Evolutionary conservation across 2,329 filamentous ascomycete genomes (phyloP), one percentile per base, ranked within the genome.

Genomic region (Paradendryphiella salina): DNA sequence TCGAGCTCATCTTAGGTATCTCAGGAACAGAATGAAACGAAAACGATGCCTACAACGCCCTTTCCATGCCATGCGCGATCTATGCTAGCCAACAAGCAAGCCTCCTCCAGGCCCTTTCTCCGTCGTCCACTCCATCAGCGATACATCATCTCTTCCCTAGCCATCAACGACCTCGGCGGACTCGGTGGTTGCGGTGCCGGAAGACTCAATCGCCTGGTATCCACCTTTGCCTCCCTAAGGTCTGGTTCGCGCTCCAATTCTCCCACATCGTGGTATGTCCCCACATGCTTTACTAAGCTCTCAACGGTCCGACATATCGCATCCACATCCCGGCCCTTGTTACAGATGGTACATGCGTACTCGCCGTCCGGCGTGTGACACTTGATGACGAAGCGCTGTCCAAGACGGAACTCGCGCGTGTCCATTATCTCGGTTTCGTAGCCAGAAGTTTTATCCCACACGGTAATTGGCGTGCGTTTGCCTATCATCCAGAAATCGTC

Each of bases 401-500:
- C 68, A 6, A 74, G 62, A 18, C 65, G 57, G 31, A 71, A 73
- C 44, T 71, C 70, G 15, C 69, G 58, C n/a, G 69, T 70, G 34
- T 73, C 67, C 42, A 71, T 52, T 32, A 73, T 55, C 17, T 68
- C 63, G 9, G 69, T 65, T 33, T 70, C 61, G 37, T 68, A 69
- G 9, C 61, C 60, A 10, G 48, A 20, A 4, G 48, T 51, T 8
- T 61, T 53, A 10, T 67, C 63, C 3, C 56, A 23, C 9, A 71
- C 46, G 5, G 63, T 54, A 9, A 66, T 36, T 1, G 69, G 66
- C 9, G 60, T 67, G 18, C 68, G 60, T 43, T 73, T 74, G 14
- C 67, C 67, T 11, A 74, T 73, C 54, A 68, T 63, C 71, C 71
- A 74, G 54, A 71, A 71, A 44, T 73, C 71, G n/a, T 69, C 65